Percentiles rank a stretch among this genome's conserved stretches.
Conservation (phyloP, 2,329 filamentous ascomycete genomes). For the Ceratocystis diversiconidia region DNA sequence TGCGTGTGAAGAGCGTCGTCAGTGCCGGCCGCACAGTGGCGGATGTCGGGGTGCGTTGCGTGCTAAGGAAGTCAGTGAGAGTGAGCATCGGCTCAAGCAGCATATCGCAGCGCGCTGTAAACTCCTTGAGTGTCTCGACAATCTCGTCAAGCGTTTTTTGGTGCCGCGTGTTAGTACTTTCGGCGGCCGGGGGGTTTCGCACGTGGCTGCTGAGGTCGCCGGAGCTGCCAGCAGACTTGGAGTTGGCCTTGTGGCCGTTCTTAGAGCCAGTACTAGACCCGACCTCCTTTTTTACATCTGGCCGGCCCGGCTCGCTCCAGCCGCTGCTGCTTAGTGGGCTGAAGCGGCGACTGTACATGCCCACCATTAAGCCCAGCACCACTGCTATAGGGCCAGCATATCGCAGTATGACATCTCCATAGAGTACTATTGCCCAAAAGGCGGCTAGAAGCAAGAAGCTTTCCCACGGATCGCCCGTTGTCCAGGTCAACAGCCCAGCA, state of each 20-base stretch:
- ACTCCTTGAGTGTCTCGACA: conserved; percentile 77
- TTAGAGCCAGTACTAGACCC: conserved; percentile 21
- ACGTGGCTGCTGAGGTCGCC: conserved; percentile 26
- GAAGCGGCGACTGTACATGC: conserved; percentile 84
- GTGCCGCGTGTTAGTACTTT: conserved; percentile 54
- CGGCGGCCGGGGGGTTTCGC: conserved; percentile 32
- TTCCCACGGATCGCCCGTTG: conserved; percentile 85
- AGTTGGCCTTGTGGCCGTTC: conserved; percentile 23
- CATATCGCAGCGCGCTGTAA: conserved; percentile 84
- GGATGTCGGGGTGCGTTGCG: conserved; percentile 76
- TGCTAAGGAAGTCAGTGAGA: conserved; percentile 85
- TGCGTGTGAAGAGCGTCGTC: conserved; percentile 76
- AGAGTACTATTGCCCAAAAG: conserved; percentile 79
- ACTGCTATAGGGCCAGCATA: conserved; percentile 73
- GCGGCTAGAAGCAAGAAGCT: conserved; percentile 75
- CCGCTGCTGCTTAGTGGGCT: conserved; percentile 79
- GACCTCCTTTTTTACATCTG: conserved; percentile 10
- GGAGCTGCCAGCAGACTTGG: conserved; percentile 18
- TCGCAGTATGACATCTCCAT: conserved; percentile 70
- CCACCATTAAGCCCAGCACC: conserved; percentile 64
- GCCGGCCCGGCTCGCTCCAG: conserved; percentile 41
- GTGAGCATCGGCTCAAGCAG: conserved; percentile 77
- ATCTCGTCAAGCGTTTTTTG: conserved; percentile 97
- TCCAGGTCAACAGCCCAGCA: conserved; percentile 82
- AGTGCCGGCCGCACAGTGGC: conserved; percentile 83